Evolutionary conservation across 805 yeast species (phyloP).

Genomic region (Saccharomycopsis sp.): DNA sequence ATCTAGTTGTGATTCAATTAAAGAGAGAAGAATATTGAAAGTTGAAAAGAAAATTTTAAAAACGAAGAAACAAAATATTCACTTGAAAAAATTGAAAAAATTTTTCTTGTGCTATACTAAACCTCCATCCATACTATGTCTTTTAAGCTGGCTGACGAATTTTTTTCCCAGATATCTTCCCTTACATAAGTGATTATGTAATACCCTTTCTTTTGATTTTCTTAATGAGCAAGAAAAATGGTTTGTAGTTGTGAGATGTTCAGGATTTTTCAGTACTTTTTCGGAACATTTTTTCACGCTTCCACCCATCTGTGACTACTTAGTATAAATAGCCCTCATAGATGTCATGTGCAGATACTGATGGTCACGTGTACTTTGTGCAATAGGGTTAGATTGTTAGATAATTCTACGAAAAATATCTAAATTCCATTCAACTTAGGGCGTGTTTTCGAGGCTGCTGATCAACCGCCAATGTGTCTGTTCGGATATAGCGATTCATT

Average conservation of each 20-base stretch:
- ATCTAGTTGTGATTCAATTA: slow-evolving; percentile 27
- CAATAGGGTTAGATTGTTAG: too few species aligned
- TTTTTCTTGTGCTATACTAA: slow-evolving; percentile 26
- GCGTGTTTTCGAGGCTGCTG: too few species aligned
- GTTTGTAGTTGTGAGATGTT: not conserved
- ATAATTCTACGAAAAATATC: too few species aligned
- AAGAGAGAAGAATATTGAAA: slow-evolving; percentile 16
- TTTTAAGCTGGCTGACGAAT: slow-evolving; percentile 17
- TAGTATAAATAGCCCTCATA: not conserved
- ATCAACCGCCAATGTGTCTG: too few species aligned
- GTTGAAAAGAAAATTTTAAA: not conserved
- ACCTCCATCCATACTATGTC: slow-evolving; percentile 26
- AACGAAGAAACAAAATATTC: not conserved
- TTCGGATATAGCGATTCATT: too few species aligned
- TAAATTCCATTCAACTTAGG: too few species aligned
- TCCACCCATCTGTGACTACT: not conserved
- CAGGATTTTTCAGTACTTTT: too few species aligned
- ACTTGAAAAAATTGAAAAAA: slow-evolving; percentile 25
- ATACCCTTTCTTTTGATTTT: not conserved
- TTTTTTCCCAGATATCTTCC: not conserved
- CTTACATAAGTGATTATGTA: not conserved
- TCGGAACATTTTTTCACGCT: not conserved
- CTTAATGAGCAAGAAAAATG: not conserved
- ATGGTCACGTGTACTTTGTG: too few species aligned
- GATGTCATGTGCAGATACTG: not conserved